A percentile compares a stretch with the other conserved stretches of the same genome.
Evolutionary conservation across 768 basidiomycete species (phyloP).

Genomic region (Inosperma sp.): DNA sequence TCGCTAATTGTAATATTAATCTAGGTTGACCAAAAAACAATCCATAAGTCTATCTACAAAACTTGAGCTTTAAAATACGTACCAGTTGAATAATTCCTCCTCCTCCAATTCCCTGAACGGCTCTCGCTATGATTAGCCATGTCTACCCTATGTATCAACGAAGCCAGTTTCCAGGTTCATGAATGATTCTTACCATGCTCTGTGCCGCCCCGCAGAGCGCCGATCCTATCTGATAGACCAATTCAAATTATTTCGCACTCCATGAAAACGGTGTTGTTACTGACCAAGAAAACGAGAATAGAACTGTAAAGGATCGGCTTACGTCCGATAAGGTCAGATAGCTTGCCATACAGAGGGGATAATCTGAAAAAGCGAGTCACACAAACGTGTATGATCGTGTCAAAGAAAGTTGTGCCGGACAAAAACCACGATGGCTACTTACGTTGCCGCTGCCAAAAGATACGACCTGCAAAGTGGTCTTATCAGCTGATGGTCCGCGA

Average conservation of each 20-base stretch:
- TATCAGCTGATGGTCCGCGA: neutral
- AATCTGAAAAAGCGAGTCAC: constrained; percentile 33
- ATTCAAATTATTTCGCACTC: neutral
- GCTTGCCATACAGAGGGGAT: constrained; percentile 72
- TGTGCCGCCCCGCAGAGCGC: constrained; percentile 81
- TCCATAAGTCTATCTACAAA: neutral
- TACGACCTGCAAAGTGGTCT: constrained; percentile 52
- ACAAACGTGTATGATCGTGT: neutral
- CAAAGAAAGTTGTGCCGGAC: neutral
- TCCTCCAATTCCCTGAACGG: constrained; percentile 80
- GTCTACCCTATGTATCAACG: constrained; percentile 26
- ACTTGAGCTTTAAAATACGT: constrained; percentile 10
- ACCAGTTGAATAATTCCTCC: constrained; percentile 75
- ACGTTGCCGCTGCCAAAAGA: constrained; percentile 59
- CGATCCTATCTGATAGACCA: constrained; percentile 79
- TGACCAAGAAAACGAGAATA: constrained; percentile 65
- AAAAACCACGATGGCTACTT: constrained; percentile 4
- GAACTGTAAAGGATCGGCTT: constrained; percentile 67
- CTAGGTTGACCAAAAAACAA: constrained; percentile 22
- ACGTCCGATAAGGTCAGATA: constrained; percentile 55
- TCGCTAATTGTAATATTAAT: constrained; percentile 76
- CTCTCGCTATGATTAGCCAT: constrained; percentile 73
- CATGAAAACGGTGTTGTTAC: constrained; percentile 12
- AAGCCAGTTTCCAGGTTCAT: neutral
- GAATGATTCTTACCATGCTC: constrained; percentile 43